These are phyloP conservation scores for Mortierella sp. DNA, from an alignment of 371 early-diverging fungal genomes.

Conservation along the genomic window DNA sequence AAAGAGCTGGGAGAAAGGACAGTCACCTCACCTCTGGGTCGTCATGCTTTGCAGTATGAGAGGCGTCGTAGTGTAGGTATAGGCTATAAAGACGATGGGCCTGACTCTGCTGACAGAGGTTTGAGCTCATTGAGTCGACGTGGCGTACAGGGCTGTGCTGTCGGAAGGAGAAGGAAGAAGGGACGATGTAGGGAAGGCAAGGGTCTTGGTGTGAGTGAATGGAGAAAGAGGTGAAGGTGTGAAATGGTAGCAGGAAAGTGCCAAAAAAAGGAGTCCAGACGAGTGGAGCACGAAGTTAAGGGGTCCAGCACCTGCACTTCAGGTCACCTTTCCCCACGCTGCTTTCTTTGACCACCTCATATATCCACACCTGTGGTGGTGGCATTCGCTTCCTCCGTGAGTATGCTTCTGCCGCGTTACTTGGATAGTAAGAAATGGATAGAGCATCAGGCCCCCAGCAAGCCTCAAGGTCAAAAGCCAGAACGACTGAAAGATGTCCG, in stretches of 20 bases:
- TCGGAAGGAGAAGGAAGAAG: background rate
- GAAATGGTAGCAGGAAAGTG: background rate
- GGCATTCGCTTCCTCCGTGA: background rate
- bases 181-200: background rate
- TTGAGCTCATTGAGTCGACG: conserved; percentile 47
- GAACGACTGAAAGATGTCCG: background rate
- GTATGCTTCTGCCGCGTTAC: background rate
- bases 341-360: background rate
- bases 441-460: background rate
- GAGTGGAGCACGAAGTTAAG: background rate
- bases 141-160: background rate
- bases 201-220: background rate
- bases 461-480: background rate
- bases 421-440: background rate
- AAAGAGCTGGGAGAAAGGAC: conserved; percentile 3
- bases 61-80: conserved; percentile 54
- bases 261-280: background rate
- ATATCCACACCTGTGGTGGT: no score
- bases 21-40: conserved; percentile 59
- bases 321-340: conserved; percentile 11
- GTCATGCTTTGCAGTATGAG: conserved; percentile 52
- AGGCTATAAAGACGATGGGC: conserved; percentile 57
- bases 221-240: background rate
- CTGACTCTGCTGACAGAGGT: conserved; percentile 57
- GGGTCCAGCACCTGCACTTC: background rate